phyloP scores from a whole-genome alignment of 2,329 filamentous ascomycete genomes.

The Penicillium hordei region DNA sequence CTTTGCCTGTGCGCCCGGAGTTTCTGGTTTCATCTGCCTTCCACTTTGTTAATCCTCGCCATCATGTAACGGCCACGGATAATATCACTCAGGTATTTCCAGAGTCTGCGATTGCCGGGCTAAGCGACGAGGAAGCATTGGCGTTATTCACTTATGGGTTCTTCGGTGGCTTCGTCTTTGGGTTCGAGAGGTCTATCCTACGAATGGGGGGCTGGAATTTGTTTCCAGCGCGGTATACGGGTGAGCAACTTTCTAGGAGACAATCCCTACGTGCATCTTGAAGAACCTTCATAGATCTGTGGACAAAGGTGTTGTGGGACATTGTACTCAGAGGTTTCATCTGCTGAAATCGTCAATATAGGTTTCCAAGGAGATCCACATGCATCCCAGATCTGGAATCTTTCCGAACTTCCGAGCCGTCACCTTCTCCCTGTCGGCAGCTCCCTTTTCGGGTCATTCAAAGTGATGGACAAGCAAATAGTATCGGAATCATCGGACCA shows the following conservation, averaged over 20 bases:
- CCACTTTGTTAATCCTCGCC: not conserved
- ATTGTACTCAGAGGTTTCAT: not conserved
- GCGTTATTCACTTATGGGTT: not conserved
- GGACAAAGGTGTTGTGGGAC: not conserved
- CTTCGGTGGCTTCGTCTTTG: not conserved
- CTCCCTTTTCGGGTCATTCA: not conserved
- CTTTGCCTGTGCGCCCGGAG: not conserved
- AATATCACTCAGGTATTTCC: not conserved
- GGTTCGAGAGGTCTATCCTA: not conserved
- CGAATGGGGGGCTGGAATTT: not conserved
- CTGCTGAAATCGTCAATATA: not conserved
- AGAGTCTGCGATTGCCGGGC: not conserved
- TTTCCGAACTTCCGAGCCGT: not conserved
- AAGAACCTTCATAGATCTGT: not conserved
- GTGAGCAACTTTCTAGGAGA: not conserved
- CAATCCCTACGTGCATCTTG: not conserved
- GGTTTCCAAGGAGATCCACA: not conserved
- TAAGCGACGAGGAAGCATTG: not conserved
- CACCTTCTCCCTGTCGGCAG: not conserved
- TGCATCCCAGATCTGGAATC: not conserved
- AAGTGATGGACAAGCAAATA: not conserved
- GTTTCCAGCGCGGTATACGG: not conserved
- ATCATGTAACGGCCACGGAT: not conserved
- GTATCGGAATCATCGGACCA: not conserved
- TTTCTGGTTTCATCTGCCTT: not conserved